Percentiles rank a stretch among this genome's conserved stretches.
These are phyloP conservation scores for Kwoniella sp. DNA, from an alignment of 768 basidiomycete genomes.

Conservation along the genomic window DNA sequence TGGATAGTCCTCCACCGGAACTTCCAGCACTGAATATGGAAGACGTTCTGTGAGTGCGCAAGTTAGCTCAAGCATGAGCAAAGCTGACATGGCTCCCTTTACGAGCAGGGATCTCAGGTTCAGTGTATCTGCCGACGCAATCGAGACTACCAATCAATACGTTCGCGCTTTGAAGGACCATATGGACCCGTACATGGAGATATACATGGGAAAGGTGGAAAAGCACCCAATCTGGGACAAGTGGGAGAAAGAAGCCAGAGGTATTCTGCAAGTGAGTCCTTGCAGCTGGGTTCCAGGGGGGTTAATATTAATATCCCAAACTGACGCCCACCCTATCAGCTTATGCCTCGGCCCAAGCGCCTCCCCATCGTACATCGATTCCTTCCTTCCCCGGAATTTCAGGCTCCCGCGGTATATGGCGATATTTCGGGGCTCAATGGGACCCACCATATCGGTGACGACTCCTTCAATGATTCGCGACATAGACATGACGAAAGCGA, in stretches of 20 bases:
- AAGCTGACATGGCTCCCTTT: too few relatives aligned
- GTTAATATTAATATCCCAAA: background rate
- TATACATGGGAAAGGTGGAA: background rate
- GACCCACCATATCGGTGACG: background rate
- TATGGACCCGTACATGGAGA: background rate
- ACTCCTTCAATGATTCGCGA: background rate
- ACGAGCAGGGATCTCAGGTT: background rate
- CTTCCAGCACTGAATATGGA: background rate
- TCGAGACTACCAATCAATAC: background rate
- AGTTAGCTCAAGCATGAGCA: background rate
- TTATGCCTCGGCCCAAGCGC: background rate
- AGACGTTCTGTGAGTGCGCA: background rate
- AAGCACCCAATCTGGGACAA: conserved; percentile 7
- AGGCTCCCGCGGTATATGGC: background rate
- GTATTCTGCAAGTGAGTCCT: background rate
- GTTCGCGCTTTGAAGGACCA: background rate
- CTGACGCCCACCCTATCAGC: background rate
- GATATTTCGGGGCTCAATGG: background rate
- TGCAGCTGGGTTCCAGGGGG: background rate
- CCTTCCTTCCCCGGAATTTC: background rate
- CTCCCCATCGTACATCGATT: background rate
- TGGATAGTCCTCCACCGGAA: background rate
- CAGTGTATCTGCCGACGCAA: background rate
- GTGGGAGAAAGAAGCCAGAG: conserved; percentile 8
- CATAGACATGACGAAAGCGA: too few relatives aligned